Percentiles rank a stretch among this genome's conserved stretches.
Evolutionary conservation across 768 basidiomycete species (phyloP).

Genomic region (Cyclocybe cylindracea): DNA sequence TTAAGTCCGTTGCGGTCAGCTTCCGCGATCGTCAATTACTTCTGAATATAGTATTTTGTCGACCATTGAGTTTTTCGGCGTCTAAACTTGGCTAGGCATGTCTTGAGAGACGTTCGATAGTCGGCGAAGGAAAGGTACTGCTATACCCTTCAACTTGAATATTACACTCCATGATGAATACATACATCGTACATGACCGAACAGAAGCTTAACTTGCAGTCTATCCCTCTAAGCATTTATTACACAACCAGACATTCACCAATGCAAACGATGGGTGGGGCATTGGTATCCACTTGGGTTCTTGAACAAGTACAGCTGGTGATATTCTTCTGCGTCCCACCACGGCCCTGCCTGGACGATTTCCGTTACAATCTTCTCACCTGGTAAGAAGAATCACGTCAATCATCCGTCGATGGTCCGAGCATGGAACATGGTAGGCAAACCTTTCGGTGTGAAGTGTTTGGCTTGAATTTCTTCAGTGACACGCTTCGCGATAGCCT

Average conservation of each 20-base stretch:
- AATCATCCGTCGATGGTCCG: background rate
- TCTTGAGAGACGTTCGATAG: too few species aligned
- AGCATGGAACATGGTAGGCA: background rate
- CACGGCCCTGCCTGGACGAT: slow-evolving; percentile 71
- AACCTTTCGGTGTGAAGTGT: slow-evolving; percentile 71
- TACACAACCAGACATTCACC: slow-evolving; percentile 45
- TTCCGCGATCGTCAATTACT: too few species aligned
- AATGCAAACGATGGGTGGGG: slow-evolving; percentile 83
- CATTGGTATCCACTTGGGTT: slow-evolving; percentile 92
- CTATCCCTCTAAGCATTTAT: too few species aligned
- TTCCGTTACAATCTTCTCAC: slow-evolving; percentile 73
- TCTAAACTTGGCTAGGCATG: too few species aligned
- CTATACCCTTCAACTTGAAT: too few species aligned
- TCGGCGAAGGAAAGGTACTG: too few species aligned
- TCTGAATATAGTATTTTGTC: too few species aligned
- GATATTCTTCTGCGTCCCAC: slow-evolving; percentile 85
- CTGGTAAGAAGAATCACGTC: slow-evolving; percentile 3
- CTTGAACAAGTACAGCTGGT: slow-evolving; percentile 81
- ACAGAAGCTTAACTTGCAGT: too few species aligned
- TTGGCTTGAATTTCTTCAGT: slow-evolving; percentile 83
- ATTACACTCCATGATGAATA: too few species aligned
- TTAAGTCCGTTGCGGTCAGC: too few species aligned
- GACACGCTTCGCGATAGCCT: slow-evolving; percentile 68
- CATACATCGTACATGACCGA: too few species aligned
- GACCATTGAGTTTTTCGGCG: too few species aligned